Percentiles rank a stretch among this genome's conserved stretches.
Evolutionary conservation across 331 rosid genomes (phyloP).

Genomic region (Saraca asoca): DNA sequence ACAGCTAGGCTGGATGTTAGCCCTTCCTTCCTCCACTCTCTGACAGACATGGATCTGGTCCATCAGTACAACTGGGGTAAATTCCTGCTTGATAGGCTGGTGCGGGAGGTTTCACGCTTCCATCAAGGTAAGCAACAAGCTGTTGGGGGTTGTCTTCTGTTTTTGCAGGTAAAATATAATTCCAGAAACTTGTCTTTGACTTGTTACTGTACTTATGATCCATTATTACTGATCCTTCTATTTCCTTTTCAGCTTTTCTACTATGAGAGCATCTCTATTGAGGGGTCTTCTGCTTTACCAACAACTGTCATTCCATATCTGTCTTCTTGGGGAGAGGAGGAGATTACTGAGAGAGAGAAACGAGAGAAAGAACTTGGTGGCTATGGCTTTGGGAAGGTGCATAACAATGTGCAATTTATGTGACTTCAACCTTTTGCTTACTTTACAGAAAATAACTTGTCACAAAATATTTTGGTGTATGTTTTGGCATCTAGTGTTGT

Average conservation of each 20-base stretch:
- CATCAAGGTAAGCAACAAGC: conserved; percentile 46
- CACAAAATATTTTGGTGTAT: background rate
- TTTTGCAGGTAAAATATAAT: conserved; percentile 43
- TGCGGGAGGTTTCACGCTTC: conserved; percentile 47
- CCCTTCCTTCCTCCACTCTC: conserved; percentile 48
- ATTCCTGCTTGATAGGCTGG: conserved; percentile 44
- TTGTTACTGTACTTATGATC: background rate
- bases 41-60: conserved; percentile 41
- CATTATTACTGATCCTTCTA: background rate
- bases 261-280: conserved; percentile 45
- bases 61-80: conserved; percentile 53
- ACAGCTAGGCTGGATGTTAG: conserved; percentile 54
- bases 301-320: conserved; percentile 38
- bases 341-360: conserved; percentile 46
- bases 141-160: conserved; percentile 53
- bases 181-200: background rate
- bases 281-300: conserved; percentile 23
- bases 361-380: conserved; percentile 49
- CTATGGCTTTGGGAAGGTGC: conserved; percentile 49
- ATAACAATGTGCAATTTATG: background rate
- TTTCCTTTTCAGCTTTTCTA: conserved; percentile 36
- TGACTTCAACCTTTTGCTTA: background rate
- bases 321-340: conserved; percentile 51
- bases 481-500: background rate
- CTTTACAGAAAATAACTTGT: background rate